phyloP scores from a whole-genome alignment of 2,329 filamentous ascomycete species.

The Aureobasidium vineae region DNA sequence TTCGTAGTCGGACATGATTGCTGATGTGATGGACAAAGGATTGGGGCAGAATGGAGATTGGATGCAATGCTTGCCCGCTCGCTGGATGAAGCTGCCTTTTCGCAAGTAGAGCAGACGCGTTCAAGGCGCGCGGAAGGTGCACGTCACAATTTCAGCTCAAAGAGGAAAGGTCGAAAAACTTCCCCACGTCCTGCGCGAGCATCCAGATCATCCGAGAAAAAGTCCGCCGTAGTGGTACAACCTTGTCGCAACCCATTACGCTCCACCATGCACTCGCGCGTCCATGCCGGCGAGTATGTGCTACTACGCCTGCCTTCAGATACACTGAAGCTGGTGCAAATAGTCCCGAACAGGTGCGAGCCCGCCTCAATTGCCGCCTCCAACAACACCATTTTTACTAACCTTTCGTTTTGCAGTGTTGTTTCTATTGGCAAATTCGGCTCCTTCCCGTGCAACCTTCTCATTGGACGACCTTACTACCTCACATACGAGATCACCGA shows the following conservation, averaged over 20 bases:
- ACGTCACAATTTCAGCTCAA: background rate
- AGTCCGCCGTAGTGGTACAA: background rate
- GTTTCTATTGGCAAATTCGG: conserved; percentile 93
- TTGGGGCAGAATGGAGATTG: background rate
- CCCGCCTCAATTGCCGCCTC: background rate
- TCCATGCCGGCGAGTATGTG: conserved; percentile 53
- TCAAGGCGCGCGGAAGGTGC: background rate
- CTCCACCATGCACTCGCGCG: conserved; percentile 44
- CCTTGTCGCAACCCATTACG: background rate
- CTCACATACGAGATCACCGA: conserved; percentile 88
- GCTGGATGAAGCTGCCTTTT: conserved; percentile 6
- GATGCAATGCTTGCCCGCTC: background rate
- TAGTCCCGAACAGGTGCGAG: conserved; percentile 64
- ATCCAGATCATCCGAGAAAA: conserved; percentile 13
- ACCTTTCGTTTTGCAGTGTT: conserved; percentile 8
- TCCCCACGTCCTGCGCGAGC: background rate
- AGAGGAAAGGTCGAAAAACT: background rate
- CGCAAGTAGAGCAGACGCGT: conserved; percentile 10
- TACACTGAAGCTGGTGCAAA: conserved; percentile 56
- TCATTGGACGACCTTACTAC: conserved; percentile 88
- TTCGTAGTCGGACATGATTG: conserved; percentile 57
- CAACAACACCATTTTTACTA: background rate
- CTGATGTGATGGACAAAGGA: background rate
- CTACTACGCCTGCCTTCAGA: conserved; percentile 60
- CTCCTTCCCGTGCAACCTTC: conserved; percentile 80